Percentiles rank a stretch among this genome's conserved stretches.
Conservation (phyloP, 306 rosid genomes). For the Trichosanthes cucumerina region DNA sequence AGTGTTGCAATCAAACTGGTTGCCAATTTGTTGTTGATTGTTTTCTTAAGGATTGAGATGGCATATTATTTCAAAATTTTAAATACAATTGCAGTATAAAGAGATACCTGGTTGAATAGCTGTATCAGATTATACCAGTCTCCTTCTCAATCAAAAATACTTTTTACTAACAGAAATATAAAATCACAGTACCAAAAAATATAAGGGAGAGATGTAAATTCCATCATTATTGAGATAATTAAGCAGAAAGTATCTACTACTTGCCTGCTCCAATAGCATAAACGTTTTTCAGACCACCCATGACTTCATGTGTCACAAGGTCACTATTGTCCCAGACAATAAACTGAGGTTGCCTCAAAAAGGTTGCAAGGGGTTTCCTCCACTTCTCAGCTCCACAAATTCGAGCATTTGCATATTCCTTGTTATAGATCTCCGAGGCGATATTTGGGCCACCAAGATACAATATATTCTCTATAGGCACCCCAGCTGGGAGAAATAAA, state of each 20-base stretch:
- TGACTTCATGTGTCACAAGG: slow-evolving; percentile 88
- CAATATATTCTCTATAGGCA: slow-evolving; percentile 79
- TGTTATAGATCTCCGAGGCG: slow-evolving; percentile 86
- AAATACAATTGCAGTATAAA: neutral
- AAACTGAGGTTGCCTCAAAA: slow-evolving; percentile 79
- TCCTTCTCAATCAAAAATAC: neutral
- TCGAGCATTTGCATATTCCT: slow-evolving; percentile 95
- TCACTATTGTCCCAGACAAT: slow-evolving; percentile 95
- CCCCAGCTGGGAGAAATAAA: slow-evolving; percentile 44
- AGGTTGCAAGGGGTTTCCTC: slow-evolving; percentile 81
- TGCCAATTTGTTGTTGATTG: neutral
- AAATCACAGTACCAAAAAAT: neutral
- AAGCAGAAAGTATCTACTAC: slow-evolving; percentile 9
- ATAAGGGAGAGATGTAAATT: neutral
- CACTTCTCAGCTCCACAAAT: slow-evolving; percentile 92
- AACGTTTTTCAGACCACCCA: slow-evolving; percentile 97
- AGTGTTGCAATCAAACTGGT: neutral
- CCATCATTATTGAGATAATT: neutral
- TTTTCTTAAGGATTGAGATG: neutral
- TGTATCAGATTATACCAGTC: neutral
- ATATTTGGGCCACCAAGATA: slow-evolving; percentile 96
- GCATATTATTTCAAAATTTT: neutral
- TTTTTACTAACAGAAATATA: neutral
- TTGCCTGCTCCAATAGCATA: slow-evolving; percentile 96
- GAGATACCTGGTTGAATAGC: neutral